phyloP scores from a whole-genome alignment of 1,284 basidiomycete genomes.

The Pascua guehoae region DNA sequence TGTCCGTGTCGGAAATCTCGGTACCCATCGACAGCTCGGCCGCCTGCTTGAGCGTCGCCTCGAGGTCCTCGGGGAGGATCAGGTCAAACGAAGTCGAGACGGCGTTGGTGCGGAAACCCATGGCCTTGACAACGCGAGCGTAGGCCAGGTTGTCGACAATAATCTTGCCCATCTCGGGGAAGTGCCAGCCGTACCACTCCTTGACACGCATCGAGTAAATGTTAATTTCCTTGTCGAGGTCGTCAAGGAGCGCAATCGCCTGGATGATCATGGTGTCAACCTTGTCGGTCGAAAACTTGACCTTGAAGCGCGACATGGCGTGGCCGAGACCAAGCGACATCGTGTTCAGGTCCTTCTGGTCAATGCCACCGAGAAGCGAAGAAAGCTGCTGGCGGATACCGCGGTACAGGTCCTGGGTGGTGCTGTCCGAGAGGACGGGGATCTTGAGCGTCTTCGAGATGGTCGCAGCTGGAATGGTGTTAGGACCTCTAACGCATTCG shows the following conservation, averaged over 20 bases:
- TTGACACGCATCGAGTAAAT: conserved; percentile 99
- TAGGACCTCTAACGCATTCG: background rate
- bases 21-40: conserved; percentile 98
- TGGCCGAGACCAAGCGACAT: conserved; percentile 98
- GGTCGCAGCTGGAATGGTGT: conserved; percentile 60
- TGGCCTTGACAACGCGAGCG: conserved; percentile 80
- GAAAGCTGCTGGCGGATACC: conserved; percentile 90
- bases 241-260: conserved; percentile 95
- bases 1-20: conserved; percentile 93
- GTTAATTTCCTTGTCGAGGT: conserved; percentile 99
- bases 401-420: conserved; percentile 81
- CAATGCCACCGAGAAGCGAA: conserved; percentile 78
- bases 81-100: conserved; percentile 77
- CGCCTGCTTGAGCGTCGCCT: conserved; percentile 83
- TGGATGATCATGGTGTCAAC: conserved; percentile 99
- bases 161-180: conserved; percentile 99
- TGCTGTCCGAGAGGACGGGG: conserved; percentile 68
- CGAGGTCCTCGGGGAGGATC: conserved; percentile 91
- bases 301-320: conserved; percentile 93
- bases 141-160: conserved; percentile 95
- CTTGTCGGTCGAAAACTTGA: conserved; percentile 99
- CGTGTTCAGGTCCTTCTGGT: conserved; percentile 92
- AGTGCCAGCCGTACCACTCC: conserved; percentile 99
- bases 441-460: conserved; percentile 94
- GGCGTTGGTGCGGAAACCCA: conserved; percentile 95